These are phyloP conservation scores for Kwoniella dejecticola DNA, from an alignment of 768 basidiomycete species.

Conservation along the genomic window DNA sequence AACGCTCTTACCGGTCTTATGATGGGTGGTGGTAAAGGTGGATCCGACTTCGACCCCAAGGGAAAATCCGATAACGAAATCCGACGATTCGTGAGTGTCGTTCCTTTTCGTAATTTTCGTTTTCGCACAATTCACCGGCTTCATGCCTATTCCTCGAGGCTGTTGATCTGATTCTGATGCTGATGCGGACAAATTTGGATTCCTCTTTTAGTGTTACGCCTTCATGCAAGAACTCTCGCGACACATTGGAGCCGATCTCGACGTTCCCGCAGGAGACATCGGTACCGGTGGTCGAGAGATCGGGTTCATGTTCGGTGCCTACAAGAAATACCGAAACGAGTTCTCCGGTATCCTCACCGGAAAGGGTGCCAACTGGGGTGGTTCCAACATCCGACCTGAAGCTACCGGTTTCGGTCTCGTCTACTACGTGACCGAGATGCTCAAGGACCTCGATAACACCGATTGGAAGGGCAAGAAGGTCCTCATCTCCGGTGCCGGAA, in stretches of 20 bases:
- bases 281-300: conserved; percentile 76
- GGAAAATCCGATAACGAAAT: conserved; percentile 75
- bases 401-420: conserved; percentile 67
- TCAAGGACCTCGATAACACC: conserved; percentile 64
- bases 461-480: conserved; percentile 60
- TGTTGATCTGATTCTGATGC: too few species aligned
- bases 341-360: conserved; percentile 71
- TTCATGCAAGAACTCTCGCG: conserved; percentile 76
- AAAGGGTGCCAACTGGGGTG: conserved; percentile 70
- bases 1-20: conserved; percentile 74
- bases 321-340: conserved; percentile 73
- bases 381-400: conserved; percentile 72
- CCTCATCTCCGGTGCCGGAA: conserved; percentile 64
- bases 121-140: too few species aligned
- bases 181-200: too few species aligned
- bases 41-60: conserved; percentile 79
- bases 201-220: conserved; percentile 53
- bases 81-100: conserved; percentile 62
- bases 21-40: conserved; percentile 81
- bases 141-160: too few species aligned
- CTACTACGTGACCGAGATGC: conserved; percentile 73
- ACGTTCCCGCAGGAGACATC: conserved; percentile 69
- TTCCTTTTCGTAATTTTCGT: background rate
- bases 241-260: conserved; percentile 72
- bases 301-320: conserved; percentile 74